Conservation (phyloP, 2,329 filamentous ascomycete genomes). For the Pyrenochaeta sp. region DNA sequence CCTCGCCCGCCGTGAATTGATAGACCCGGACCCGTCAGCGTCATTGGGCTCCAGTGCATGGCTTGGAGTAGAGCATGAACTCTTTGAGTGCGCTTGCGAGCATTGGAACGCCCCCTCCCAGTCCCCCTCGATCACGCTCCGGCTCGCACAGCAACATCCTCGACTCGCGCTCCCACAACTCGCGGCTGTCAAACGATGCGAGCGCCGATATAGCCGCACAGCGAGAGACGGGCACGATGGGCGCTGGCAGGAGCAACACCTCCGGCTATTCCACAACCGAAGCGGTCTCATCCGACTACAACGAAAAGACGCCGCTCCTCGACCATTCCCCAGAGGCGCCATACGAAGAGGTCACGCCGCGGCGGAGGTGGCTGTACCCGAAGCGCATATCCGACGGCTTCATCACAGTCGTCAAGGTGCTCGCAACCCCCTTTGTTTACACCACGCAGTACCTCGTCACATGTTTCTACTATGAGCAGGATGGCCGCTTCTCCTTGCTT, state of each 20-base stretch:
- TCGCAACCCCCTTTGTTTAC: constrained; percentile 78
- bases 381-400: constrained; percentile 75
- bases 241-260: constrained; percentile 24
- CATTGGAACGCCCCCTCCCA: constrained; percentile 64
- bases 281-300: constrained; percentile 46
- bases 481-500: constrained; percentile 80
- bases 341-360: constrained; percentile 44
- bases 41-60: constrained; percentile 54
- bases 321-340: constrained; percentile 35
- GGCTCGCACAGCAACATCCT: constrained; percentile 59
- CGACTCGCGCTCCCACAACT: constrained; percentile 30
- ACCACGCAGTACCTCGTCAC: constrained; percentile 84
- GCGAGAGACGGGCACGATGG: constrained; percentile 44
- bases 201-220: constrained; percentile 34
- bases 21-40: background rate
- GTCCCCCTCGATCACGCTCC: constrained; percentile 61
- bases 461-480: constrained; percentile 83
- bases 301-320: constrained; percentile 77
- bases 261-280: constrained; percentile 33
- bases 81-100: constrained; percentile 93
- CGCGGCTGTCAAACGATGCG: constrained; percentile 43
- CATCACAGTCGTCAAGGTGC: constrained; percentile 77
- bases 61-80: constrained; percentile 78
- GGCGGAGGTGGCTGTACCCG: constrained; percentile 62
- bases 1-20: too few relatives aligned